Evolutionary conservation across 176 grass and related monocot species (phyloP).

Genomic region (Zea luxurians): DNA sequence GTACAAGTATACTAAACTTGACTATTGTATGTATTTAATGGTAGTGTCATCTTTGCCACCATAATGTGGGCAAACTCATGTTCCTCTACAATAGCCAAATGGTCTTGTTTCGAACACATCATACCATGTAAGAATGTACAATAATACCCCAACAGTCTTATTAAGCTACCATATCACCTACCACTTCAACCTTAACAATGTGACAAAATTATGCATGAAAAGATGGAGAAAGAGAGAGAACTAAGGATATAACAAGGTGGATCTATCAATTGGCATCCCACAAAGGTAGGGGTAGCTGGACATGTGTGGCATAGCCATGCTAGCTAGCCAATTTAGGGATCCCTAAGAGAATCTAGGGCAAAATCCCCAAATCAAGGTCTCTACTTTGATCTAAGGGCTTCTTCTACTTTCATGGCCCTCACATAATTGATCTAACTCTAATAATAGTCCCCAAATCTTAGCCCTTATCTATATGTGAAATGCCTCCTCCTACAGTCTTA

Average conservation of each 20-base stretch:
- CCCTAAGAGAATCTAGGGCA: constrained; percentile 17
- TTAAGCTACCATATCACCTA: not conserved
- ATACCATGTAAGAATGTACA: not conserved
- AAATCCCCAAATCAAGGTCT: no score
- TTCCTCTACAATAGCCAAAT: not conserved
- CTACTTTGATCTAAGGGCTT: no score
- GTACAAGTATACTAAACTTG: not conserved
- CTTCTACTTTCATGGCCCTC: no score
- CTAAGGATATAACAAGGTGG: not conserved
- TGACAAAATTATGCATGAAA: not conserved
- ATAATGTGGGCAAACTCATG: not conserved
- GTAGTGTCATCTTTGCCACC: not conserved
- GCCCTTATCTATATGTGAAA: no score
- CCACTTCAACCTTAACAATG: not conserved
- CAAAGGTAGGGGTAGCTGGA: constrained; percentile 25
- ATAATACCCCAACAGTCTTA: not conserved
- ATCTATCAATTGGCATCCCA: not conserved
- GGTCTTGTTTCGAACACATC: not conserved
- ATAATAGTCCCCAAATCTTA: no score
- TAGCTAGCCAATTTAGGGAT: constrained; percentile 46
- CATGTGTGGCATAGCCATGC: constrained; percentile 32
- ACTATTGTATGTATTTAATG: not conserved
- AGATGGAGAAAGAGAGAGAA: no score
- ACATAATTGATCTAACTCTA: no score
- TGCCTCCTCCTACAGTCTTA: no score